Evolutionary conservation across 371 early-diverging fungal species (phyloP), one percentile per base, ranked within the genome.

Genomic region (Massospora cicadina): DNA sequence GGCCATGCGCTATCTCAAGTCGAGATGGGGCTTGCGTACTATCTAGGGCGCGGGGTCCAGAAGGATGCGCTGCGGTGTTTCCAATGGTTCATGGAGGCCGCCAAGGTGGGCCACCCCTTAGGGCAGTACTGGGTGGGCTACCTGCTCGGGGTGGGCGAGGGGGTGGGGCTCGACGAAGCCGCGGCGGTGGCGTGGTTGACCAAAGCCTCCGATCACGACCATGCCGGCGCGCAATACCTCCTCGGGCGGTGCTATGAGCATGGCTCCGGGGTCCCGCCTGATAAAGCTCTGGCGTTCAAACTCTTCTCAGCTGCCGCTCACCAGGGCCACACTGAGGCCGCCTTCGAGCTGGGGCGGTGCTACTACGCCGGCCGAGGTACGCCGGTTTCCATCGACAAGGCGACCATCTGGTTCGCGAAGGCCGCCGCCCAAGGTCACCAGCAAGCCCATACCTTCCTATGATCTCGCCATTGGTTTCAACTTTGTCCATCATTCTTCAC

Each of bases 141-240:
- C 17, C 43, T 43, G 43, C 43, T 43, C 10, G 43, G 43, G 43
- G 43, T 43, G 43, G 43, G 43, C 17, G 43, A 43, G 54, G 91
- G 91, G 7, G 77, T 86, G 0, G 76, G 75, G 32, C 72, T 76
- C 68, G 79, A 89, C 70, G 65, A 82, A 0, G 60, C 74, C n/a
- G 73, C 78, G 67, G 94, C 94, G 0, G 83, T 91, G 12, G 71
- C 78, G 55, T 93, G 89, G 89, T 93, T 90, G 70, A 70, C 72
- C 56, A 74, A 77, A 61, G 78, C 93, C 0, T 90, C 97, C 0
- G 75, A 76, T 21, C 81, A 85, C 69, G 86, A 86, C 75, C 55
- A 79, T 69, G 78, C 83, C 25, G 72, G 83, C 25, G 85, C 84
- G 24, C 84, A 87, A 71, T 85, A 91, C 72, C 89, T 89, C 70